Evolutionary conservation across 2,329 filamentous ascomycete species (phyloP).

Genomic region (Didymella lethalis): DNA sequence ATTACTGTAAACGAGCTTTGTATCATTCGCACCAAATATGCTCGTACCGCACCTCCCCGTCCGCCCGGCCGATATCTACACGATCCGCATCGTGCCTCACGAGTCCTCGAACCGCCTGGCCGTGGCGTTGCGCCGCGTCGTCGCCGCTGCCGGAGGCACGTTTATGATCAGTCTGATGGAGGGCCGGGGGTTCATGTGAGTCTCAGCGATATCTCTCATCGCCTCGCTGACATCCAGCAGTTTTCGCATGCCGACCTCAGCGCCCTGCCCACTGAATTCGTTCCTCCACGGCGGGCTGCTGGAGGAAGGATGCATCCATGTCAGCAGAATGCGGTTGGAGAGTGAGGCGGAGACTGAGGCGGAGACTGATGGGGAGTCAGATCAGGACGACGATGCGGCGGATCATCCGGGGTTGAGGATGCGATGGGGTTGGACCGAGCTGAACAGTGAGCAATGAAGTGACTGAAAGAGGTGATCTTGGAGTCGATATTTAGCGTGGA

Average conservation of each 20-base stretch:
- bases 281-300: slow-evolving; percentile 25
- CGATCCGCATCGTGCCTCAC: slow-evolving; percentile 20
- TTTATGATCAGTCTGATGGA: slow-evolving; percentile 24
- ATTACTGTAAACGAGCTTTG: neutral
- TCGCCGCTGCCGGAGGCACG: slow-evolving; percentile 18
- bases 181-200: slow-evolving; percentile 25
- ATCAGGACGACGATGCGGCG: slow-evolving; percentile 16
- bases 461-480: neutral
- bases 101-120: slow-evolving; percentile 15
- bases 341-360: slow-evolving; percentile 7
- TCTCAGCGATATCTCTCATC: neutral
- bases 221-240: slow-evolving; percentile 3
- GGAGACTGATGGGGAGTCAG: slow-evolving; percentile 19
- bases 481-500: neutral
- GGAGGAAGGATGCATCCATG: slow-evolving; percentile 28
- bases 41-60: slow-evolving; percentile 17
- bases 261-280: slow-evolving; percentile 18
- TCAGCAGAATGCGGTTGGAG: slow-evolving; percentile 20
- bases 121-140: slow-evolving; percentile 14
- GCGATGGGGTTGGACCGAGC: slow-evolving; percentile 27
- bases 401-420: slow-evolving; percentile 26
- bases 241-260: slow-evolving; percentile 22
- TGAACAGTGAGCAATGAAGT: slow-evolving; percentile 9
- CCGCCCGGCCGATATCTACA: slow-evolving; percentile 25
- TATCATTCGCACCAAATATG: neutral